These are phyloP conservation scores for Poa pratensis DNA, from an alignment of 176 grass and related monocot genomes.

Conservation along the genomic window DNA sequence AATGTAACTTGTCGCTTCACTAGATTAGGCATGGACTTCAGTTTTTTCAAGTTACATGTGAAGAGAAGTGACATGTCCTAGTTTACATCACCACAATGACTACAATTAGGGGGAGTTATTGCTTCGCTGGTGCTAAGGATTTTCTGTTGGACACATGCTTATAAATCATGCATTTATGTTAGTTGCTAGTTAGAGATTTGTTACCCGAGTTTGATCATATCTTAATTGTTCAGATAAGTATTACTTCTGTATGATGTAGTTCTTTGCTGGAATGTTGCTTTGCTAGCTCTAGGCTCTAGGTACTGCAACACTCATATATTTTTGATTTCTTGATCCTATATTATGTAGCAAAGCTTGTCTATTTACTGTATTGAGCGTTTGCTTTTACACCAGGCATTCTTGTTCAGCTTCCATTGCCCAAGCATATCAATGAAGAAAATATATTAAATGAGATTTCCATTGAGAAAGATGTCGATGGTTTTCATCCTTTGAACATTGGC, in stretches of 20 bases:
- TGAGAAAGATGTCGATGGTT: constrained; percentile 96
- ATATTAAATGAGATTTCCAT: constrained; percentile 78
- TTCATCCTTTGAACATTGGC: constrained; percentile 97
- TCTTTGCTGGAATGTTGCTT: constrained; percentile 23
- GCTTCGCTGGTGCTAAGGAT: background rate
- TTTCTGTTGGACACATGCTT: background rate
- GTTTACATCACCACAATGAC: background rate
- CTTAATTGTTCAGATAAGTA: background rate
- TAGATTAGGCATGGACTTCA: background rate
- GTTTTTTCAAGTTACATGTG: background rate
- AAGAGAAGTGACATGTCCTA: background rate
- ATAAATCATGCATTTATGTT: background rate
- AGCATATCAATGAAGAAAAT: constrained; percentile 95
- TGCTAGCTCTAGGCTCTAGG: background rate
- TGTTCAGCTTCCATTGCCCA: constrained; percentile 92
- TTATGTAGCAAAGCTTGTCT: background rate
- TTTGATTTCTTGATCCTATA: background rate
- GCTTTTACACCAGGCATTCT: constrained; percentile 66
- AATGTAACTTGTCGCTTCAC: background rate
- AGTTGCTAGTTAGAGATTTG: background rate
- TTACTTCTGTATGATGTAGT: background rate
- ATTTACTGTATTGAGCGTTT: constrained; percentile 19
- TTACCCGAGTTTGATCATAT: background rate
- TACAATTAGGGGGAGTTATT: background rate
- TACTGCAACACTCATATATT: background rate